Base-by-base conservation (phyloP, 495 filamentous ascomycete genomes). In the Hypoxylon trugodes region DNA sequence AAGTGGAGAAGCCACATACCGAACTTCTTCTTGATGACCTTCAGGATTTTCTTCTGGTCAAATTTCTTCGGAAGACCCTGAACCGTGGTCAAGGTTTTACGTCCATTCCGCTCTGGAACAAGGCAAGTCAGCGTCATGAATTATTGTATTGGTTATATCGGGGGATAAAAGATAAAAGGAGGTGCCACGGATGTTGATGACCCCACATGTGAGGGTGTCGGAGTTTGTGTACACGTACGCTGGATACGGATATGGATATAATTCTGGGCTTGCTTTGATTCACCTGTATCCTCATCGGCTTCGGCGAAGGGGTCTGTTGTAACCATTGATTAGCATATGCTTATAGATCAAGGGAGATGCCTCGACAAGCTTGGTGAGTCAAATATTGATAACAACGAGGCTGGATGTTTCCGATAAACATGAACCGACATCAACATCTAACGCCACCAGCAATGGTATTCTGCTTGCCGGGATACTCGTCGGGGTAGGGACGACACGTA, bases 171-270 rank as follows among this genome's bases (percentile, higher is more conserved):
- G 36, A n/a, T 15, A 12, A 18, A 33, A n/a, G 13, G 13, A 1
- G 28, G n/a, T 26, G 36, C 22, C 30, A 45, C 36, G 55, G 22
- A 45, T 35, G 49, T 33, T 24, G 32, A 48, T 45, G 48, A n/a
- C 28, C 5, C 59, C 45, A 53, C 41, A 45, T 21, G 35, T 16
- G 52, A 46, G 24, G 3, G 6, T 24, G 16, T 48, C 30, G 35
- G 54, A 25, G 9, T 47, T 2, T 26, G 40, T 33, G 21, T 43
- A 50, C 51, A 90, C 92, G 72, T 88, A 98, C 95, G 95, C 80
- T 98, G 95, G 78, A 98, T 98, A 79, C 95, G 93, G 77, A 98
- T 98, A 83, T 98, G 96, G 81, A 98, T 96, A 76, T 98, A 97
- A 80, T 96, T 96, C 80, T 97, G 92, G 33, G 78, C 67, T 79